Evolutionary conservation across 163 green algal species (phyloP), one percentile per base, ranked within the genome.

Genomic region (Volvox carteri): DNA sequence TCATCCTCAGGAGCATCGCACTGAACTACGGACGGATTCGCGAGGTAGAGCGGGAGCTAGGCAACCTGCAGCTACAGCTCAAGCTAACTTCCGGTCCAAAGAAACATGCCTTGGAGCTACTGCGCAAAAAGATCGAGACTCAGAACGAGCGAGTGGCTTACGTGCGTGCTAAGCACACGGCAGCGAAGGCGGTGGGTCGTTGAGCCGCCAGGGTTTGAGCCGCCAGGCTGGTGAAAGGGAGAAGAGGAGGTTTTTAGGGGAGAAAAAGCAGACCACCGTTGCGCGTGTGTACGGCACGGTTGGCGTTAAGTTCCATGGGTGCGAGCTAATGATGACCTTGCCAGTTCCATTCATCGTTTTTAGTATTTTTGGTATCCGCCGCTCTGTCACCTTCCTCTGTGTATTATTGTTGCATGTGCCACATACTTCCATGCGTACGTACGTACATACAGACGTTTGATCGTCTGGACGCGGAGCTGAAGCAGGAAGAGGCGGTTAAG

Each of bases 91-190:
- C 92, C 25, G 94, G 92, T 12, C 94, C 94, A 19, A 95, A 94
- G 50, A 93, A 92, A 78, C 90, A 90, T 28, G 94, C 94, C 0
- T 72, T 96, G 35, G 92, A 95, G 87, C 79, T 95, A 85, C 46
- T 95, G 35, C 87, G 94, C 0, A 91, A 88, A 25, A 95, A 95
- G 65, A 96, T 96, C 37, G 94, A 96, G 85, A n/a, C 65, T 48
- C 93, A 96, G 81, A 95, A 93, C 37, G 83, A 94, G 41, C 58
- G 67, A 35, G 89, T 96, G 6, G 79, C 88, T 9, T 35, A 80
- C 33, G 89, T 92, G 12, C 85, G 92, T 14, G 35, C 90, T 0
- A 80, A 85, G 28, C 84, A 91, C 74, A 74, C 67, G 0, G 87
- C 84, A 23, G 91, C 93, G 21, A 93, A 93, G 79, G 84, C 94